Evolutionary conservation across 371 early-diverging fungal species (phyloP).

Genomic region (Mortierella sp.): DNA sequence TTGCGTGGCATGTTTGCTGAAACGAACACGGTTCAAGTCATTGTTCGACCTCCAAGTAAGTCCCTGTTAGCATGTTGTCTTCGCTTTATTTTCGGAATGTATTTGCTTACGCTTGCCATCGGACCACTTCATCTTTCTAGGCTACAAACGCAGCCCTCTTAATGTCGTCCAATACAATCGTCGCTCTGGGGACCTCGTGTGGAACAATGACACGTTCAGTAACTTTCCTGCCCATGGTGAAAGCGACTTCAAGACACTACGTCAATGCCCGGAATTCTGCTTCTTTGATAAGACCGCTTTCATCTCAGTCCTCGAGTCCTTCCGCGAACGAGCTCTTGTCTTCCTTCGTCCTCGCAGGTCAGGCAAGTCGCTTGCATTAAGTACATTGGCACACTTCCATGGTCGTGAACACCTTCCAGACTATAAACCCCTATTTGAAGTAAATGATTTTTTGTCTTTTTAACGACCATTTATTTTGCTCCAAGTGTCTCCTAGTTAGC

Average conservation of each 20-base stretch:
- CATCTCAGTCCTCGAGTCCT: conserved; percentile 34
- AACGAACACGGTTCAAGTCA: conserved; percentile 20
- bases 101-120: conserved; percentile 5
- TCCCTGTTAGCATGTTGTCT: conserved; percentile 5
- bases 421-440: conserved; percentile 43
- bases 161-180: conserved; percentile 24
- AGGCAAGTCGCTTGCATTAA: conserved; percentile 45
- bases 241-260: conserved; percentile 27
- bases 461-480: conserved; percentile 3
- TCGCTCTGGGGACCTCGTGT: conserved; percentile 29
- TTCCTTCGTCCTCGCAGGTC: conserved; percentile 51
- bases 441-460: conserved; percentile 14
- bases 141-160: conserved; percentile 15
- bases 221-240: conserved; percentile 22
- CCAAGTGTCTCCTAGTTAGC: conserved; percentile 6
- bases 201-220: conserved; percentile 25
- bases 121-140: conserved; percentile 12
- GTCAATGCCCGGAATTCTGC: conserved; percentile 15
- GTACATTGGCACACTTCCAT: conserved; percentile 49
- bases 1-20: conserved; percentile 26
- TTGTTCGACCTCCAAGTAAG: conserved; percentile 30
- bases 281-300: conserved; percentile 47
- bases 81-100: background rate
- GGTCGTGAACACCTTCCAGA: conserved; percentile 46
- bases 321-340: conserved; percentile 12